Conservation (phyloP, 169 alveolate species). For the Cryptosporidium viatorum region DNA sequence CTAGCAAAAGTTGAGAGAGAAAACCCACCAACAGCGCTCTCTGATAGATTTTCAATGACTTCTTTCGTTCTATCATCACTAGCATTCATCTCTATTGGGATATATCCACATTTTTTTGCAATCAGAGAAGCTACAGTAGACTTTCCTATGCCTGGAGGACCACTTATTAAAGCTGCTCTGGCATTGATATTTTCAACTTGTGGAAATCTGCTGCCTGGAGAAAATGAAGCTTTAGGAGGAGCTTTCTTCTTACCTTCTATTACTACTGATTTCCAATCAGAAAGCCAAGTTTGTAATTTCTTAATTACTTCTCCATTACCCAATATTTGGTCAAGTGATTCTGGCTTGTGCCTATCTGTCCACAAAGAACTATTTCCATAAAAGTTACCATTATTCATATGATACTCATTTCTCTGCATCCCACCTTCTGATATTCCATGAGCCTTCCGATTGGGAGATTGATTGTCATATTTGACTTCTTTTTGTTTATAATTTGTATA, state of each 20-base stretch:
- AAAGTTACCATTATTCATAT: not conserved
- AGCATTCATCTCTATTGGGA: slow-evolving; percentile 95
- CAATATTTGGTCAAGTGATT: slow-evolving; percentile 87
- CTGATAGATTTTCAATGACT: slow-evolving; percentile 87
- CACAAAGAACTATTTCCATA: slow-evolving; percentile 80
- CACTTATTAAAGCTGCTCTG: slow-evolving; percentile 93
- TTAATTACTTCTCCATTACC: slow-evolving; percentile 90
- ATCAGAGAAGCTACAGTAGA: slow-evolving; percentile 94
- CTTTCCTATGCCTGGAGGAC: slow-evolving; percentile 99
- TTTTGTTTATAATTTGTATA: slow-evolving; percentile 73
- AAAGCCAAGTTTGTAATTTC: slow-evolving; percentile 92
- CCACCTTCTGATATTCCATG: slow-evolving; percentile 9
- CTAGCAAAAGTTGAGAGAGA: slow-evolving; percentile 70
- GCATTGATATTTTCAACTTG: slow-evolving; percentile 87
- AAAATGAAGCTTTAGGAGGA: slow-evolving; percentile 55
- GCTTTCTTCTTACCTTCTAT: slow-evolving; percentile 80
- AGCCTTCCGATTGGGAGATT: slow-evolving; percentile 13
- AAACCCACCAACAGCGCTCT: slow-evolving; percentile 70
- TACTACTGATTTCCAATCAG: slow-evolving; percentile 93
- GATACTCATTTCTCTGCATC: not conserved
- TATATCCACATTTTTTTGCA: slow-evolving; percentile 89
- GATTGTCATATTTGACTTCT: slow-evolving; percentile 58
- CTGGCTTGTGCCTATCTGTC: slow-evolving; percentile 96
- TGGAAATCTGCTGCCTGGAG: slow-evolving; percentile 73
- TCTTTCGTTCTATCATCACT: slow-evolving; percentile 95